Conservation (phyloP, 179 eudicot genomes). For the Dionaea muscipula region DNA sequence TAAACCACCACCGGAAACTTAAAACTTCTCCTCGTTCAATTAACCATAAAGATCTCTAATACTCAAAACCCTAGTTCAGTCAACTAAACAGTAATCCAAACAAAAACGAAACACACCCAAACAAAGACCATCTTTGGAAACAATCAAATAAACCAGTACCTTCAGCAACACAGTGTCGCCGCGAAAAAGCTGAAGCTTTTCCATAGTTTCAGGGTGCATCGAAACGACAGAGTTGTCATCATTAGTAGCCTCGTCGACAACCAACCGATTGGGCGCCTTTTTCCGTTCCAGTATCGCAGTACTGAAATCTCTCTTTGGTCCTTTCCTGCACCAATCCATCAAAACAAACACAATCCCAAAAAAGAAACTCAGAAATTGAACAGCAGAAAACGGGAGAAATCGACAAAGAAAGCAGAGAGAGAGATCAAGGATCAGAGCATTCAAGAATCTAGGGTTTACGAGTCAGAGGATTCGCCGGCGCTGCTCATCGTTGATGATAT, state of each 20-base stretch:
- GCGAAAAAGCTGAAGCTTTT: slow-evolving; percentile 70
- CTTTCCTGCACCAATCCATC: slow-evolving; percentile 34
- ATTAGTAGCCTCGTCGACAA: slow-evolving; percentile 42
- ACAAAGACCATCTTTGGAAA: not conserved
- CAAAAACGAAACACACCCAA: not conserved
- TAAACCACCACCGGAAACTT: no score
- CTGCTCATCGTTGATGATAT: no score
- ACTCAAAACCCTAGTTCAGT: not conserved
- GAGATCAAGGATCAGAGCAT: not conserved
- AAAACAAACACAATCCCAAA: slow-evolving; percentile 1
- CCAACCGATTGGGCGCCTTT: slow-evolving; percentile 50
- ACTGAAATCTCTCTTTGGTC: slow-evolving; percentile 59
- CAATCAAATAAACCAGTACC: slow-evolving; percentile 12
- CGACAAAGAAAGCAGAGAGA: not conserved
- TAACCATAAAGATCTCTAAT: not conserved
- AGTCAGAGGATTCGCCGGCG: slow-evolving; percentile 11
- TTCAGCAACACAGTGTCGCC: slow-evolving; percentile 60
- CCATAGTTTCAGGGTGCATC: slow-evolving; percentile 76
- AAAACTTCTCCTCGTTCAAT: not conserved
- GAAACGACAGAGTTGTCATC: slow-evolving; percentile 63
- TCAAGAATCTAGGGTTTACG: slow-evolving; percentile 10
- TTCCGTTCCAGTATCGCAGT: slow-evolving; percentile 82
- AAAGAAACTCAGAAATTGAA: not conserved
- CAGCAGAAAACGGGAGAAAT: not conserved
- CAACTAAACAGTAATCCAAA: no score